Evolutionary conservation across 2,329 filamentous ascomycete genomes (phyloP), one percentile per base, ranked within the genome.

Genomic region (Ophiostoma perfectum): DNA sequence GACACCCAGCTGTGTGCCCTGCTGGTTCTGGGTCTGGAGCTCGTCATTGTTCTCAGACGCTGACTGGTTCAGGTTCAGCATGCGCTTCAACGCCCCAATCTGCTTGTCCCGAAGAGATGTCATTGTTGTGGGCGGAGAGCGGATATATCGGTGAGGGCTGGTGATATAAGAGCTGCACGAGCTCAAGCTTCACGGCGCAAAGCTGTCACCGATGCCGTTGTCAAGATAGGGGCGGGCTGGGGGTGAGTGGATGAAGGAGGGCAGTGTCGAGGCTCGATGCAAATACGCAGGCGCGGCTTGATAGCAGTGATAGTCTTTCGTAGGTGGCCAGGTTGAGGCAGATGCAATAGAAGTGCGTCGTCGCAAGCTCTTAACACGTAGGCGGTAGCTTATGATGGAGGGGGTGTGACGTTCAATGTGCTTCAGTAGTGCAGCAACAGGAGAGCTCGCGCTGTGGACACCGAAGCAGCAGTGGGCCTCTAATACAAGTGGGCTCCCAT

Each of bases 41-140:
- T 84, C 81, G 68, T 86, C 83, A 73, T 84, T 84, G 69, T 84
- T 77, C 73, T 86, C 76, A 80, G 86, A 84, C 18, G 27, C 27
- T 27, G 66, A 27, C 75, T 95, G 89, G 80, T 99, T 99, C 73
- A 99, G 83, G 78, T 97, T 98, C 73, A 99, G 87, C 75, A 99
- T 93, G 80, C 92, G 94, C 82, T 96, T 93, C 75, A 99, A 92
- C 18, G 94, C 70, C 4, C 70, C 67, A 9, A 72, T 72, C 70
- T 73, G 72, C 68, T 70, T 71, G 70, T 73, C 72, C 47, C 72
- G 70, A 9, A 73, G 68, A 8, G 71, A 72, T 6, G 72, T 71
- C 63, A 64, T 64, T n/a, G 4, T 36, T 4, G 39, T 16, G 64
- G 27, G 27, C 27, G 27, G 27, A 27, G 27, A 27, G 27, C 27